phyloP scores from a whole-genome alignment of 495 filamentous ascomycete species.

The Podospora conica region DNA sequence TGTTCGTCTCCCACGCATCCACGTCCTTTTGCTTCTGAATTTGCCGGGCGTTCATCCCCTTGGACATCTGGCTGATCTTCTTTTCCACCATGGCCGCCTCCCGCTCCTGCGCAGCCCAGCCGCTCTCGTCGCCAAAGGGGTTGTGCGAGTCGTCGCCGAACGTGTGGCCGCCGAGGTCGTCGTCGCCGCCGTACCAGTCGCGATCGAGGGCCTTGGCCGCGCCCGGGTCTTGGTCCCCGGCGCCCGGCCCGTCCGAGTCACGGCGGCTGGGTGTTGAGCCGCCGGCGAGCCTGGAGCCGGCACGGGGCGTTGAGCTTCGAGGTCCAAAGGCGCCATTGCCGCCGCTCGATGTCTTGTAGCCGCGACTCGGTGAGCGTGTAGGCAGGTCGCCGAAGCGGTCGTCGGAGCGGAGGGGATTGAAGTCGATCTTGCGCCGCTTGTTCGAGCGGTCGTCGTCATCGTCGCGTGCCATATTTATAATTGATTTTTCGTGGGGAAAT shows the following conservation, averaged over 20 bases:
- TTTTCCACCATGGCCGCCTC: constrained; percentile 67
- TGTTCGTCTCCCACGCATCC: constrained; percentile 97
- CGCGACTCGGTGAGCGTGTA: constrained; percentile 27
- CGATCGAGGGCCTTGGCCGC: constrained; percentile 64
- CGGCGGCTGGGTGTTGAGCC: constrained; percentile 45
- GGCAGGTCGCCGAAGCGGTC: constrained; percentile 55
- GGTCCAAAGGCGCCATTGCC: constrained; percentile 34
- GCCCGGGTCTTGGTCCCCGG: constrained; percentile 40
- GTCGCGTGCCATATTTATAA: constrained; percentile 21
- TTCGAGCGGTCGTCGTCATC: constrained; percentile 47
- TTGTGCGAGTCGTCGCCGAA: constrained; percentile 69
- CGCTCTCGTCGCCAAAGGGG: constrained; percentile 49
- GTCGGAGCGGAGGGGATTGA: constrained; percentile 48
- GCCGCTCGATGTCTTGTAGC: constrained; percentile 17
- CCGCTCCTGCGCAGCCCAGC: constrained; percentile 60
- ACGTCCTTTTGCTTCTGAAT: constrained; percentile 86
- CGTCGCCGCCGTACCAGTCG: constrained; percentile 81
- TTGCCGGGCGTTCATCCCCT: constrained; percentile 57
- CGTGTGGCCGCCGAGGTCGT: constrained; percentile 59
- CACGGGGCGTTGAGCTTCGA: constrained; percentile 44
- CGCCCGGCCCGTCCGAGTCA: constrained; percentile 50
- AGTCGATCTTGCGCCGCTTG: constrained; percentile 58
- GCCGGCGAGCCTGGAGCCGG: constrained; percentile 31
- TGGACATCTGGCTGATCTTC: constrained; percentile 56
- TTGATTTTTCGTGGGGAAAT: not conserved